Evolutionary conservation across 768 basidiomycete genomes (phyloP), one percentile per base, ranked within the genome.

Genomic region (Suillus subluteus): DNA sequence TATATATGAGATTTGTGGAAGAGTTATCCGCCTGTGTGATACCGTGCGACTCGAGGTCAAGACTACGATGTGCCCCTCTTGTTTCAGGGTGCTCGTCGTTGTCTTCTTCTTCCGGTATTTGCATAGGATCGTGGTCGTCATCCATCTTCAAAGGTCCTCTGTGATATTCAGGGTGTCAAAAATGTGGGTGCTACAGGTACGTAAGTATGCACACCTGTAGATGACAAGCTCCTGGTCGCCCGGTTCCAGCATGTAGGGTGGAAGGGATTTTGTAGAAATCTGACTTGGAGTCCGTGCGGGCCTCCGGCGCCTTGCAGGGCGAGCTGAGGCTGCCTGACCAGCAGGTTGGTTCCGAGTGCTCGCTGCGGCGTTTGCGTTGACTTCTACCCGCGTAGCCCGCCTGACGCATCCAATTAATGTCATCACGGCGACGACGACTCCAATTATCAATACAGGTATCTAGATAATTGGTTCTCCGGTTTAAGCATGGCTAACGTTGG

Each of bases 181-280:
- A 44, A 15, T 15, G 4, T 35, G 16, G 13, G 56, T n/a, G 15
- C 40, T 30, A 40, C 30, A 9, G 12, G 48, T 13, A 62, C 23
- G n/a, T 21, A 40, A 30, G 23, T n/a, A 55, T 35, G 11, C 81
- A 68, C 66, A 86, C 84, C 83, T 75, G 54, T 77, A 81, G 62
- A 95, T 87, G 6, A 95, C 93, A 37, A 95, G 82, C 74, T 95
- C 93, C 46, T 89, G 82, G 58, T 93, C 93, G 18, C 92, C 92
- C 0, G 93, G 91, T 67, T 95, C 92, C 77, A 93, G 93, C 80
- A 86, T 91, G 70, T 95, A 95, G 37, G 83, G 86, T 6, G 93
- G 93, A 38, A 95, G 75, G 6, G 90, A 92, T 37, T 84, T 86
- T 9, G 91, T 92, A 6, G 91, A 92, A 62, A 94, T 88, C 74